Evolutionary conservation across 2,329 filamentous ascomycete species (phyloP).

Genomic region (Calonectria pseudoturangicola): DNA sequence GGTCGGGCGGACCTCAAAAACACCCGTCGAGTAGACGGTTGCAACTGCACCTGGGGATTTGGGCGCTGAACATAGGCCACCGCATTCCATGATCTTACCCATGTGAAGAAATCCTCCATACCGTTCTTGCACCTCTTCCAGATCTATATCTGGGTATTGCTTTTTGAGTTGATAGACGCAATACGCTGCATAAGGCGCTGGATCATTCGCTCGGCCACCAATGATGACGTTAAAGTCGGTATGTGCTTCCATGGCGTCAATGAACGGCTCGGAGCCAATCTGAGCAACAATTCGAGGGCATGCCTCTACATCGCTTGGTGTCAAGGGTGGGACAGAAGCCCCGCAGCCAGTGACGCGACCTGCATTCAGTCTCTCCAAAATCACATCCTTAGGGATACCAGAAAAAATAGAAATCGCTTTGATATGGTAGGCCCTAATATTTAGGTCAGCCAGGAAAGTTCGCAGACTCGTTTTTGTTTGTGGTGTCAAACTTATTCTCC

Average conservation of each 20-base stretch:
- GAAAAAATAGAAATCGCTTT: constrained; percentile 63
- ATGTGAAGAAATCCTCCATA: constrained; percentile 67
- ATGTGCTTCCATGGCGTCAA: constrained; percentile 62
- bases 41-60: constrained; percentile 66
- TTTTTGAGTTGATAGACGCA: constrained; percentile 42
- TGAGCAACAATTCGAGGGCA: constrained; percentile 65
- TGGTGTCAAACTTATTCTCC: constrained; percentile 23
- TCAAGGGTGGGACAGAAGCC: constrained; percentile 62
- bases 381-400: constrained; percentile 58
- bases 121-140: background rate
- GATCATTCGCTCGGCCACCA: constrained; percentile 66
- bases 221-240: constrained; percentile 69
- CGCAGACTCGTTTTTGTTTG: accelerated
- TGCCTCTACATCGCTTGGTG: constrained; percentile 60
- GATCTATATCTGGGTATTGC: background rate
- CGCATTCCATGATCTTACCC: constrained; percentile 74
- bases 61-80: constrained; percentile 67
- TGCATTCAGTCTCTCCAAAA: constrained; percentile 56
- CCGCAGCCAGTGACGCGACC: constrained; percentile 62
- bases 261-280: constrained; percentile 67
- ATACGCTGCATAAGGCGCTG: constrained; percentile 63
- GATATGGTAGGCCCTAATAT: constrained; percentile 46
- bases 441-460: background rate
- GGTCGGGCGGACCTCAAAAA: constrained; percentile 68
- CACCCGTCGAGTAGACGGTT: constrained; percentile 62